Percentiles rank a stretch among this genome's conserved stretches.
Conservation (phyloP, 2,329 filamentous ascomycete genomes). For the Ophiostoma ulmi region DNA sequence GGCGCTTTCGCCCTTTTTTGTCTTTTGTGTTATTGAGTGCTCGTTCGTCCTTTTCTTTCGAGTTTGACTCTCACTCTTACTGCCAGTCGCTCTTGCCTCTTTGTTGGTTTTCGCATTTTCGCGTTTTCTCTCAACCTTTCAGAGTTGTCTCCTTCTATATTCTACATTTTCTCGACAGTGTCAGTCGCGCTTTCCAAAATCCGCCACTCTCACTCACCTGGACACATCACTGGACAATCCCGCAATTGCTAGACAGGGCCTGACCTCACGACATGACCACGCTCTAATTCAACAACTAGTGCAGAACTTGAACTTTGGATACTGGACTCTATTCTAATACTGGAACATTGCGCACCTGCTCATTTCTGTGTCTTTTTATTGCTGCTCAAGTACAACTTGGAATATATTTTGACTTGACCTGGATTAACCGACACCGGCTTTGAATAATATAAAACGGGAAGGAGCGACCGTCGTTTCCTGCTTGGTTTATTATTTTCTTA, state of each 20-base stretch:
- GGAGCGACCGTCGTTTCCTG: slow-evolving; percentile 13
- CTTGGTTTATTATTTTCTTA: background rate
- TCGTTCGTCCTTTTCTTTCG: background rate
- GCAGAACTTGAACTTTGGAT: background rate
- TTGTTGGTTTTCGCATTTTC: background rate
- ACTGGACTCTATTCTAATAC: background rate
- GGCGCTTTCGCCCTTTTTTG: background rate
- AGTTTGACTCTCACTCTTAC: background rate
- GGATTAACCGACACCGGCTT: background rate
- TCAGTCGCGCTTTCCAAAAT: slow-evolving; percentile 20
- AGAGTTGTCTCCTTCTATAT: background rate
- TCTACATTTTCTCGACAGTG: background rate
- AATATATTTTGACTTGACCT: background rate
- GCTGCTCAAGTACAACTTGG: background rate
- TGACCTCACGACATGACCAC: slow-evolving; percentile 6
- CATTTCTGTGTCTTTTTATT: background rate
- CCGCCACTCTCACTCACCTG: slow-evolving; percentile 17
- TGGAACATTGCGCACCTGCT: background rate
- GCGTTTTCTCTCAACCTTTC: too few species aligned
- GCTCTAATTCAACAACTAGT: background rate
- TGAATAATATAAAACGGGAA: slow-evolving; percentile 20
- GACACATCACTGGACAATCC: slow-evolving; percentile 19
- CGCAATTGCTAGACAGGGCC: background rate
- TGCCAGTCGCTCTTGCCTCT: background rate
- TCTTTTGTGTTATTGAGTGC: background rate